Evolutionary conservation across 1,284 basidiomycete species (phyloP).

Genomic region (Anthracocystis panici-leucophaei): DNA sequence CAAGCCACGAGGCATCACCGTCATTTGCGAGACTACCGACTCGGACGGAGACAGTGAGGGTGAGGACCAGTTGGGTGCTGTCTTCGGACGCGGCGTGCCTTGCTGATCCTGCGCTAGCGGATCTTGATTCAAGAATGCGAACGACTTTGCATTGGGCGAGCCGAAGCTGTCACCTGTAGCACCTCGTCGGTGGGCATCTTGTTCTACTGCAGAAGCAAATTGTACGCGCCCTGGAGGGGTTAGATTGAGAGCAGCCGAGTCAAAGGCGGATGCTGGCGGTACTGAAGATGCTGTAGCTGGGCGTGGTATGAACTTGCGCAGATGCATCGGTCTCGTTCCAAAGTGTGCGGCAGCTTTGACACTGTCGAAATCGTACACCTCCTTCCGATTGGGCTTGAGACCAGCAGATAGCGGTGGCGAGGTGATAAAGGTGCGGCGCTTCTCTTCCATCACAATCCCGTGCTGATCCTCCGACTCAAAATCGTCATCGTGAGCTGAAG

Average conservation of each 20-base stretch:
- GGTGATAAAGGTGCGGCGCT: constrained; percentile 28
- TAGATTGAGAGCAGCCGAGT: background rate
- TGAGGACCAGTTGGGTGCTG: constrained; percentile 38
- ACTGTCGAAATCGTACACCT: constrained; percentile 50
- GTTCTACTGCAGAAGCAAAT: background rate
- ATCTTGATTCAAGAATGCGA: constrained; percentile 11
- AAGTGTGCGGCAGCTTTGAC: constrained; percentile 45
- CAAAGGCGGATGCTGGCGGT: background rate
- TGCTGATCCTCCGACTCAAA: constrained; percentile 14
- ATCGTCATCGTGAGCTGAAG: constrained; percentile 8
- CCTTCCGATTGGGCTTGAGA: constrained; percentile 21
- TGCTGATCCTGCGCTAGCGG: constrained; percentile 8
- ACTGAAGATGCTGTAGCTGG: constrained; percentile 31
- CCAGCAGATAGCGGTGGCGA: constrained; percentile 45
- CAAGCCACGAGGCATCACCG: constrained; percentile 18
- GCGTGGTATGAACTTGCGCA: constrained; percentile 5
- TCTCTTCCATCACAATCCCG: constrained; percentile 30
- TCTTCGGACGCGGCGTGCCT: constrained; percentile 30
- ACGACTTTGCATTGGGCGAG: background rate
- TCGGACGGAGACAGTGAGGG: constrained; percentile 28
- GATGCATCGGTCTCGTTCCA: background rate
- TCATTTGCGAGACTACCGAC: constrained; percentile 25
- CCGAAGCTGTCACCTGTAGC: background rate
- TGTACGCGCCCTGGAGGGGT: background rate
- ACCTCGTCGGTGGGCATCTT: constrained; percentile 6